Percentiles rank a stretch among this genome's conserved stretches.
phyloP scores from a whole-genome alignment of 1,284 basidiomycete species.

The Cerioporus squamosus region DNA sequence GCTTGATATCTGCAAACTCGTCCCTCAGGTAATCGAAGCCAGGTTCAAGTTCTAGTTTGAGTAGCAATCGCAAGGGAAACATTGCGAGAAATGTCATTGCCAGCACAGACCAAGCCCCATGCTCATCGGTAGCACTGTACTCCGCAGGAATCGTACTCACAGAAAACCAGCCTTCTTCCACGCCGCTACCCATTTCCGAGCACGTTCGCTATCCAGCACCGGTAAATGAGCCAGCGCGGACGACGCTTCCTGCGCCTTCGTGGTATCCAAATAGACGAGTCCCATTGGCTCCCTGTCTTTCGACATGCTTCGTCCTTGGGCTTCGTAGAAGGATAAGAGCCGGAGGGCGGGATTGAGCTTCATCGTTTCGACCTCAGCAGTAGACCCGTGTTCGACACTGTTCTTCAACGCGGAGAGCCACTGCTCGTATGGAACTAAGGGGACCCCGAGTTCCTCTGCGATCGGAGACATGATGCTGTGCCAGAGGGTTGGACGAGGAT shows the following conservation, averaged over 20 bases:
- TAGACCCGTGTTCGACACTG: slow-evolving; percentile 11
- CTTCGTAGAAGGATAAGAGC: slow-evolving; percentile 35
- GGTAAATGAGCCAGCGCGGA: slow-evolving; percentile 13
- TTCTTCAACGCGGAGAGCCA: slow-evolving; percentile 27
- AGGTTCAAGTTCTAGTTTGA: too few relatives aligned
- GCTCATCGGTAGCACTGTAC: neutral
- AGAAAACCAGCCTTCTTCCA: slow-evolving; percentile 19
- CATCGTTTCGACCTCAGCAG: slow-evolving; percentile 36
- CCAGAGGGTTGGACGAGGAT: slow-evolving; percentile 31
- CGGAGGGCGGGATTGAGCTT: slow-evolving; percentile 35
- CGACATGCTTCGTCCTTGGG: neutral
- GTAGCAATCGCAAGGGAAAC: too few relatives aligned
- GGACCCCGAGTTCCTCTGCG: slow-evolving; percentile 21
- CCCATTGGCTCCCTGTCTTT: slow-evolving; percentile 21
- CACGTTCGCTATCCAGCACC: slow-evolving; percentile 8
- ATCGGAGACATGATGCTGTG: slow-evolving; percentile 22
- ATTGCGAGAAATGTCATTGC: too few relatives aligned
- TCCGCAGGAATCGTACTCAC: neutral
- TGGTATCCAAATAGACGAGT: slow-evolving; percentile 17
- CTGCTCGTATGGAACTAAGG: slow-evolving; percentile 26
- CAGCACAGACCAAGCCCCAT: too few relatives aligned
- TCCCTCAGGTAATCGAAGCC: too few relatives aligned
- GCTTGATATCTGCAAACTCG: too few relatives aligned
- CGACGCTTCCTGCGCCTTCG: slow-evolving; percentile 15
- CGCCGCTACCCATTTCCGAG: slow-evolving; percentile 15